Evolutionary conservation across 2,329 filamentous ascomycete species (phyloP).

Genomic region (Daldinia sp.): DNA sequence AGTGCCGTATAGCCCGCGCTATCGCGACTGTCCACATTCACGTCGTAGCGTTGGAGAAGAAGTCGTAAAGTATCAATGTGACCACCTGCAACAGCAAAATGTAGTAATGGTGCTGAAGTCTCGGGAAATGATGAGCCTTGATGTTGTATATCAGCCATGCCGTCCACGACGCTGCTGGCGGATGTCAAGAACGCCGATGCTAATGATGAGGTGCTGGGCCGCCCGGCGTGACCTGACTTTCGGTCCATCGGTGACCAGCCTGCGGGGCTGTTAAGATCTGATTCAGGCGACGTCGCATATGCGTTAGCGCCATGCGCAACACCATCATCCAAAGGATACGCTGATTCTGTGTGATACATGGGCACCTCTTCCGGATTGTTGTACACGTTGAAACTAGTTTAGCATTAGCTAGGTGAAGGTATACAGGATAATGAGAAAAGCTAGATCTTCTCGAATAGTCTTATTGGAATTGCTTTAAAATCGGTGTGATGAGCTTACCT

Average conservation of each 20-base stretch:
- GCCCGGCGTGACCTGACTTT: slow-evolving; percentile 24
- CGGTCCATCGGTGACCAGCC: slow-evolving; percentile 41
- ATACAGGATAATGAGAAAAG: not conserved
- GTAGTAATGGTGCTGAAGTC: slow-evolving; percentile 45
- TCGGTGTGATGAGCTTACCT: slow-evolving; percentile 30
- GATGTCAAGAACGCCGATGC: slow-evolving; percentile 31
- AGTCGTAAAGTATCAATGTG: slow-evolving; percentile 45
- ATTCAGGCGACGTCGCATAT: slow-evolving; percentile 44
- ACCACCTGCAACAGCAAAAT: slow-evolving; percentile 46
- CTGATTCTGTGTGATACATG: slow-evolving; percentile 42
- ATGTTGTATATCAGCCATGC: slow-evolving; percentile 33
- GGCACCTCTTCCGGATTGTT: slow-evolving; percentile 41
- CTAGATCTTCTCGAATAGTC: too few relatives aligned
- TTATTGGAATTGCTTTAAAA: not conserved
- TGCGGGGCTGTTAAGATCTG: slow-evolving; percentile 39
- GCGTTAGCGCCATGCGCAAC: slow-evolving; percentile 37
- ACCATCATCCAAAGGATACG: slow-evolving; percentile 42
- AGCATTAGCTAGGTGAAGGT: slow-evolving; percentile 14
- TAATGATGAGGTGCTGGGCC: slow-evolving; percentile 40
- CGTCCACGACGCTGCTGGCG: slow-evolving; percentile 22
- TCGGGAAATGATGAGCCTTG: slow-evolving; percentile 38
- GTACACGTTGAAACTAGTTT: slow-evolving; percentile 40
- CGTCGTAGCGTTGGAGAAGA: slow-evolving; percentile 44
- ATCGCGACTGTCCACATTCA: slow-evolving; percentile 45
- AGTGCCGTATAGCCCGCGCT: slow-evolving; percentile 46